Conservation (phyloP, 495 filamentous ascomycete genomes). For the Xylaria flabelliformis region DNA sequence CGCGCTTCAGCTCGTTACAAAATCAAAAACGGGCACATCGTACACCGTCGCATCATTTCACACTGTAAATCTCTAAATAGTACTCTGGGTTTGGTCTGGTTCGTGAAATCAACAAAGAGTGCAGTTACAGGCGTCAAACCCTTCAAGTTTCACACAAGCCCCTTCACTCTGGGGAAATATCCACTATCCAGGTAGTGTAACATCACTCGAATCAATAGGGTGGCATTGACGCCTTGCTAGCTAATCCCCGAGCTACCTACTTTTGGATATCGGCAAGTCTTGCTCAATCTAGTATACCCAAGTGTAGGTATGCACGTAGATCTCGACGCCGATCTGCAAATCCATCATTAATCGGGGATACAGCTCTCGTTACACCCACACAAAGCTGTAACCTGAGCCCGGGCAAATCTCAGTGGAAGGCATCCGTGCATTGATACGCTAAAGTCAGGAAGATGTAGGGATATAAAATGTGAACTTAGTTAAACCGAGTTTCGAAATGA, state of each 20-base stretch:
- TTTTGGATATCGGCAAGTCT: slow-evolving; percentile 4
- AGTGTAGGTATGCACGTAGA: background rate
- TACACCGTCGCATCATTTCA: background rate
- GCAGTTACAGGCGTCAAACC: slow-evolving; percentile 2
- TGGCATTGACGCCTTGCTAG: background rate
- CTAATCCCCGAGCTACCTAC: background rate
- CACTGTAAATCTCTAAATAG: background rate
- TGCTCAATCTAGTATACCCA: no score
- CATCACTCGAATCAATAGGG: slow-evolving; percentile 2
- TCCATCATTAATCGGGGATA: background rate
- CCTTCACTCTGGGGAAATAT: slow-evolving; percentile 11
- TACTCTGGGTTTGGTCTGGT: background rate
- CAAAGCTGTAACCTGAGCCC: background rate
- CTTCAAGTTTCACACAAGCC: slow-evolving; percentile 7
- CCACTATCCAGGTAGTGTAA: slow-evolving; percentile 3
- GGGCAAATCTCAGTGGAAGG: background rate
- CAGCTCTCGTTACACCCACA: background rate
- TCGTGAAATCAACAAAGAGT: background rate
- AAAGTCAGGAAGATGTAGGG: background rate
- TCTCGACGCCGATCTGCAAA: slow-evolving; percentile 10
- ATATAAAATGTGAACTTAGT: background rate
- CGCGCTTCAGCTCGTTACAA: background rate
- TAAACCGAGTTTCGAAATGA: background rate
- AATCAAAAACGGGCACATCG: background rate
- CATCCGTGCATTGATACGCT: background rate